Base-by-base conservation (phyloP, 495 filamentous ascomycete species). In the Acidiella bohemica region DNA sequence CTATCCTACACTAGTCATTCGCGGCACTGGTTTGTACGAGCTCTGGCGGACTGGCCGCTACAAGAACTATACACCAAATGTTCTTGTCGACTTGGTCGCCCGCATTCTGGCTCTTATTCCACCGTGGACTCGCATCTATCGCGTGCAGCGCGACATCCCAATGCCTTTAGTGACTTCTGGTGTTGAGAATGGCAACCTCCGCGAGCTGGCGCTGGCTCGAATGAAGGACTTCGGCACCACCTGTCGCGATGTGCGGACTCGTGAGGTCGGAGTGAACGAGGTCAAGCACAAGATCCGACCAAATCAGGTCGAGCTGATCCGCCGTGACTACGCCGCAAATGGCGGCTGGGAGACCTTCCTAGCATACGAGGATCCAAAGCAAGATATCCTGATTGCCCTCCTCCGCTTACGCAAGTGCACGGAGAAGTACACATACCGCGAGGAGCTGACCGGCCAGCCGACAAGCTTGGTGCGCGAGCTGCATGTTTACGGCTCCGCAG, bases 161-260 rank as follows among this genome's bases (percentile, higher is more conserved):
- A 97, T 97, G 90, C 90, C 90, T 0, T 71, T 97, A 4, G 92
- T 97, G 25, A 94, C 90, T 0, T 82, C 86, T 0, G 90, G 90
- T 29, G 90, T 97, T 7, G 90, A 97, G 65, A 97, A 97, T 54
- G 90, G 90, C 32, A 97, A 97, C 54, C 67, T 97, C 36, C 79
- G 90, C 42, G 90, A 97, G 53, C 68, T 97, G 9, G 86, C 90
- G 1, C 63, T 97, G 48, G 81, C 82, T 21, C 71, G 90, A 18
- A 97, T 97, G 90, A 96, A 95, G 57, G 90, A 97, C 55, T 96
- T 97, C 39, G 90, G 90, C 17, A 97, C 90, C 1, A 84, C 83
- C 4, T 97, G 90, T 57, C 84, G 90, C 42, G 90, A 97, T 52
- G 92, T 97, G n/a, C 80, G 90, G 11, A 96, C 90, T 2, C 78